These are phyloP conservation scores for Periglandula ipomoeae DNA, from an alignment of 2,329 filamentous ascomycete species.

Conservation along the genomic window DNA sequence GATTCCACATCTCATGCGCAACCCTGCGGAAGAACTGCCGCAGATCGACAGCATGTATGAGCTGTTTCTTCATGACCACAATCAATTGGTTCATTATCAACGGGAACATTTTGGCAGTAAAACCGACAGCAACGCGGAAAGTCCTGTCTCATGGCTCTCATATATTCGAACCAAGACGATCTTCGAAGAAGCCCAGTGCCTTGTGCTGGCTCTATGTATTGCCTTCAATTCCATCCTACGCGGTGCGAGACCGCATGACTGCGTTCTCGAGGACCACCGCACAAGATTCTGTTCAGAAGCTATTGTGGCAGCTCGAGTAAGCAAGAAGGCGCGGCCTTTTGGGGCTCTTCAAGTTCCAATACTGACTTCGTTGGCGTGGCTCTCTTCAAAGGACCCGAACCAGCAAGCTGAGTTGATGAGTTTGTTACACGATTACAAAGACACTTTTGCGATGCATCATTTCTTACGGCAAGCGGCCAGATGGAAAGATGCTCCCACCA, in stretches of 20 bases:
- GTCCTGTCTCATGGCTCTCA: too few species aligned
- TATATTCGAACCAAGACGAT: not conserved
- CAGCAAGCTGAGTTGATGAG: not conserved
- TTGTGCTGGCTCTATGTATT: not conserved
- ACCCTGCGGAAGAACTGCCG: too few species aligned
- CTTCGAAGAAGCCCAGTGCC: not conserved
- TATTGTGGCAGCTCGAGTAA: not conserved
- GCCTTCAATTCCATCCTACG: not conserved
- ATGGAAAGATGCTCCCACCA: not conserved
- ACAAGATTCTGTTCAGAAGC: not conserved
- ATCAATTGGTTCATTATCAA: not conserved
- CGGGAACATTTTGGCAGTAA: not conserved
- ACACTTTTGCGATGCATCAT: not conserved
- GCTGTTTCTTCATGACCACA: too few species aligned
- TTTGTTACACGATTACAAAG: not conserved
- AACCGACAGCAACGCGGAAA: not conserved
- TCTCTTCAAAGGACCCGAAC: not conserved
- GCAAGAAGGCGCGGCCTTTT: not conserved
- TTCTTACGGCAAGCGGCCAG: not conserved
- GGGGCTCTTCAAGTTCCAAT: not conserved
- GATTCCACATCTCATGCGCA: too few species aligned
- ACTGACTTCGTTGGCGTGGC: not conserved
- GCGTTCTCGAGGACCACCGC: not conserved
- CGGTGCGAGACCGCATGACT: not conserved
- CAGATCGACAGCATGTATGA: too few species aligned